Evolutionary conservation across 331 rosid genomes (phyloP), one percentile per base, ranked within the genome.

Genomic region (Saraca asoca): DNA sequence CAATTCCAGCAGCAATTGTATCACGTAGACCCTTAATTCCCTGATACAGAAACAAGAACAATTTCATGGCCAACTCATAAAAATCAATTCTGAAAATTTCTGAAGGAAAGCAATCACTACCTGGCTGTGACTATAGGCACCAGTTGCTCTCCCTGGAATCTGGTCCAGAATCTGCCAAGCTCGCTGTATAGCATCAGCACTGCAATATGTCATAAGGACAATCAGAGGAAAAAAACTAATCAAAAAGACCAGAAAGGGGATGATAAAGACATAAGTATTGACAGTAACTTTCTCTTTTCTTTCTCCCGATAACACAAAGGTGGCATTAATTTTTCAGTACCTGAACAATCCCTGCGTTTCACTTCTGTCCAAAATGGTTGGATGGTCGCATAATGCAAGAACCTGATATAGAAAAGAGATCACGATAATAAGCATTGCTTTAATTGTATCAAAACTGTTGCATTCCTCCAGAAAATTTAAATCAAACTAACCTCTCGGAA

Each of bases 41-140:
- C 96, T 90, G 88, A 58, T 51, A 69, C 35, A 29, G 58, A 68
- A 74, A 63, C 18, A 75, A 64, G 14, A 61, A 62, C 7, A 67
- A 53, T 66, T 70, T 74, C 50, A 64, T 41, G 57, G 51, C 58
- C 15, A 17, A n/a, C 59, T 31, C 7, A 10, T 10, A 35, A n/a
- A 59, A 12, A 58, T 41, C 49, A 51, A 7, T 11, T 54, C 29
- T 65, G 15, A 33, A 57, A 64, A 69, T 33, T n/a, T 64, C 16
- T 19, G 5, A 2, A 11, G 37, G 56, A 69, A 54, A 9, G 57
- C 29, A 59, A 69, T 62, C 57, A 66, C 56, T 74, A 93, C 98
- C 95, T 90, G 96, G 76, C 97, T 94, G 68, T 94, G 98, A 78
- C 98, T 94, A 71, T 93, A 93, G 61, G 98, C 98, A 61, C 98